These are phyloP conservation scores for Hemileccinum impolitum DNA, from an alignment of 768 basidiomycete genomes.

Conservation along the genomic window DNA sequence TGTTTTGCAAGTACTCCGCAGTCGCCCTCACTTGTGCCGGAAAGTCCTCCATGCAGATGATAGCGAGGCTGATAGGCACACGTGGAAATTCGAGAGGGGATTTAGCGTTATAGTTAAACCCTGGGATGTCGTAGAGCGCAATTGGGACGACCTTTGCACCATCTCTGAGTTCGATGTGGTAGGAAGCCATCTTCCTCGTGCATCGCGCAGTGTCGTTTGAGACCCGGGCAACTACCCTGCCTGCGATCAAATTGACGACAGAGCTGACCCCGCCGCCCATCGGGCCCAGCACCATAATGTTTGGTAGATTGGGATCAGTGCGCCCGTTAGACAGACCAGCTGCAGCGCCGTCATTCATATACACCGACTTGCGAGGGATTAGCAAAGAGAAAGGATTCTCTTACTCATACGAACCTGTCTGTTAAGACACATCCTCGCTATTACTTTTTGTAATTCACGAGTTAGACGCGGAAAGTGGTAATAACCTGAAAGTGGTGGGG, in stretches of 20 bases:
- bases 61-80: conserved; percentile 20
- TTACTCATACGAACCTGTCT: conserved; percentile 14
- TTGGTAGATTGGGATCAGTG: conserved; percentile 10
- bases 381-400: not conserved
- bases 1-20: conserved; percentile 14
- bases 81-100: conserved; percentile 19
- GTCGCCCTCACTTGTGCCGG: conserved; percentile 19
- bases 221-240: conserved; percentile 16
- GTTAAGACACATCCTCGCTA: conserved; percentile 14
- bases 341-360: conserved; percentile 1
- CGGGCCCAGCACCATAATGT: conserved; percentile 26
- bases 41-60: conserved; percentile 22
- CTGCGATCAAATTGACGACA: conserved; percentile 30
- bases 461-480: not conserved
- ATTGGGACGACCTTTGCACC: conserved; percentile 6
- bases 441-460: not conserved
- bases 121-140: conserved; percentile 24
- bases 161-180: conserved; percentile 16
- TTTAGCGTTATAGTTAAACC: conserved; percentile 16
- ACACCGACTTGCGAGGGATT: conserved; percentile 5
- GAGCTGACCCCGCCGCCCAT: conserved; percentile 27
- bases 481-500: not conserved
- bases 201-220: conserved; percentile 18
- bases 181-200: conserved; percentile 14
- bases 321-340: not conserved